A percentile compares a stretch with the other conserved stretches of the same genome.
These are phyloP conservation scores for Capronia americana DNA, from an alignment of 2,329 filamentous ascomycete genomes.

Conservation along the genomic window DNA sequence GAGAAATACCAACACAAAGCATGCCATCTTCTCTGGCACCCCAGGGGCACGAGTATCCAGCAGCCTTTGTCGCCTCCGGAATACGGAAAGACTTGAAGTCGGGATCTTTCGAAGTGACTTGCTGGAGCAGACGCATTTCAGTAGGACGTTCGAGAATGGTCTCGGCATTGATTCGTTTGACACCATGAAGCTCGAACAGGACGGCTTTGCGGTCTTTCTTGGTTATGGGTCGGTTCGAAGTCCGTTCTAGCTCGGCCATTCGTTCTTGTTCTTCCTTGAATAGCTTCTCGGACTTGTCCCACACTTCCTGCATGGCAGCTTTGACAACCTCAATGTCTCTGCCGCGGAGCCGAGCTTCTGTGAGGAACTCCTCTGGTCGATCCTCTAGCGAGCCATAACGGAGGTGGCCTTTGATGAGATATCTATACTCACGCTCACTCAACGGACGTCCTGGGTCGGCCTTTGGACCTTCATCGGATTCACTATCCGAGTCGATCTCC, in stretches of 20 bases:
- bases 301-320: conserved; percentile 76
- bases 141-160: conserved; percentile 90
- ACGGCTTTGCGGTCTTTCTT: conserved; percentile 99
- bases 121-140: conserved; percentile 83
- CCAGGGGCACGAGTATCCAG: conserved; percentile 91
- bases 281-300: conserved; percentile 72
- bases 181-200: conserved; percentile 88
- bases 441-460: conserved; percentile 86
- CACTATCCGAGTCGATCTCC: conserved; percentile 71
- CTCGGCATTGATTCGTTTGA: conserved; percentile 95
- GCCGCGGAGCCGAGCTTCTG: conserved; percentile 81
- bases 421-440: conserved; percentile 89
- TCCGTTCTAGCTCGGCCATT: conserved; percentile 68
- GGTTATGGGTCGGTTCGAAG: conserved; percentile 78
- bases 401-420: conserved; percentile 88
- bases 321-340: conserved; percentile 82
- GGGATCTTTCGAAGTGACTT: conserved; percentile 67
- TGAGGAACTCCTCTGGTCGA: conserved; percentile 82
- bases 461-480: conserved; percentile 68
- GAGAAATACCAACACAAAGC: conserved; percentile 90
- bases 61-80: conserved; percentile 87
- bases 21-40: conserved; percentile 94
- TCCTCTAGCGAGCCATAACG: conserved; percentile 91
- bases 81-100: conserved; percentile 84
- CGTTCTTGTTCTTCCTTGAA: conserved; percentile 74